Evolutionary conservation across 2,329 filamentous ascomycete species (phyloP).

Genomic region (Dothideomycetidae sp.): DNA sequence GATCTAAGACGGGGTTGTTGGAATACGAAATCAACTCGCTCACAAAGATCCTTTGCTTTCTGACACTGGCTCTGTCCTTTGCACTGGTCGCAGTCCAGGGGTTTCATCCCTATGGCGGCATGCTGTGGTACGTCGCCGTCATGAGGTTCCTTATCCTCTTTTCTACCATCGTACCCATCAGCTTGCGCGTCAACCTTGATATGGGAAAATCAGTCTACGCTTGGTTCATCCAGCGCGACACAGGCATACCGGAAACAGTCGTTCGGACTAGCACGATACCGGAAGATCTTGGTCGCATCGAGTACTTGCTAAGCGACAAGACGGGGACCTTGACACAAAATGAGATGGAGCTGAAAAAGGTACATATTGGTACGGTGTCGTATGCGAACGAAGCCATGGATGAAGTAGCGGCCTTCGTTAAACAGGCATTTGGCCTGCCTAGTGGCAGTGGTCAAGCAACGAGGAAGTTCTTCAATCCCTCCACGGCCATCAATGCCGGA

Average conservation of each 20-base stretch:
- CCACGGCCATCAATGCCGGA: conserved; percentile 38
- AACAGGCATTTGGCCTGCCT: conserved; percentile 57
- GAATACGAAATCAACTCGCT: conserved; percentile 95
- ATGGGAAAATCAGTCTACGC: conserved; percentile 96
- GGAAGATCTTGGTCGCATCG: conserved; percentile 86
- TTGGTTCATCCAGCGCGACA: conserved; percentile 83
- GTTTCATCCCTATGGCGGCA: conserved; percentile 51
- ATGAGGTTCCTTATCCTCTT: conserved; percentile 97
- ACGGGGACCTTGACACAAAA: conserved; percentile 97
- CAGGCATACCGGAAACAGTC: conserved; percentile 79
- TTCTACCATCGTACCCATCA: conserved; percentile 98
- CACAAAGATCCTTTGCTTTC: conserved; percentile 84
- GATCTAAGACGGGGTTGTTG: conserved; percentile 84
- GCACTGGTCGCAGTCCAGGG: conserved; percentile 78
- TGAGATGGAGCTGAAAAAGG: conserved; percentile 75
- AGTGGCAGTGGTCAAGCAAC: conserved; percentile 20
- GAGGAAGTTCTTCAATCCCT: conserved; percentile 54
- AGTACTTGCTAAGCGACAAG: conserved; percentile 93
- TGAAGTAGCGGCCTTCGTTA: conserved; percentile 75
- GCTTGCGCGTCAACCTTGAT: conserved; percentile 87
- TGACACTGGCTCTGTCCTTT: conserved; percentile 76
- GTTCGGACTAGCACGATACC: conserved; percentile 96
- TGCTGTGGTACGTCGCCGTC: conserved; percentile 87
- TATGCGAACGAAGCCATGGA: conserved; percentile 99
- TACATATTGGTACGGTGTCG: conserved; percentile 93